Evolutionary conservation across 2,329 filamentous ascomycete genomes (phyloP), one percentile per base, ranked within the genome.

Genomic region (Aspergillus ochraceus): DNA sequence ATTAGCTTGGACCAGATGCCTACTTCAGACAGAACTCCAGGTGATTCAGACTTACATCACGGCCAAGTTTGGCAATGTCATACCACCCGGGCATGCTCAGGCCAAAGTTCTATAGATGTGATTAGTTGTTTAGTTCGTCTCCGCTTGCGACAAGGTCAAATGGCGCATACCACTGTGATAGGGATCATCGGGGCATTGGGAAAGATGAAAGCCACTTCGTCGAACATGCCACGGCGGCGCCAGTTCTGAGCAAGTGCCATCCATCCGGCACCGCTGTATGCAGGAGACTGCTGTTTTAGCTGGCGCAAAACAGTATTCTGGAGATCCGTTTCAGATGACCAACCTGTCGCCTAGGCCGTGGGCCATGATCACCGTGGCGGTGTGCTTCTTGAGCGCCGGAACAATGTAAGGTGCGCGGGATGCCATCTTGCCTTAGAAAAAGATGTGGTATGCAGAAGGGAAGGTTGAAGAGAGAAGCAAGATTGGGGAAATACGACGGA

Each of bases 291-390:
- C 26, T 24, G 9, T 19, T 47, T 59, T 59, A 59, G 57, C 49
- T 26, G 20, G 47, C 4, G 17, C 12, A 17, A 49, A 39, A 14
- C 26, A 20, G 12, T 17, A 29, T 6, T 42, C 17, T n/a, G 36
- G 36, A 42, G 14, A 20, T 50, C 24, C 9, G 12, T 10, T 26
- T 26, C 24, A 36, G 22, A 57, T 53, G 29, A 66, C 74, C 69
- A 77, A 88, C 93, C 91, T 89, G 74, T 98, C 95, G 64, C 95
- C 95, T 45, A 99, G 82, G 14, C 95, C 95, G 76, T 99, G 95
- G 55, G 91, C 84, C 77, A 97, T 92, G 70, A 99, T 98, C 70
- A 98, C 90, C 3, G 94, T 97, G 24, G 92, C 92, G 42, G 95
- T 97, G 79, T 98, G 95, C 72, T 86, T 87, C 73, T 86, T 90